These are phyloP conservation scores for Aspergillus pseudoterreus DNA, from an alignment of 2,329 filamentous ascomycete species.

Conservation along the genomic window DNA sequence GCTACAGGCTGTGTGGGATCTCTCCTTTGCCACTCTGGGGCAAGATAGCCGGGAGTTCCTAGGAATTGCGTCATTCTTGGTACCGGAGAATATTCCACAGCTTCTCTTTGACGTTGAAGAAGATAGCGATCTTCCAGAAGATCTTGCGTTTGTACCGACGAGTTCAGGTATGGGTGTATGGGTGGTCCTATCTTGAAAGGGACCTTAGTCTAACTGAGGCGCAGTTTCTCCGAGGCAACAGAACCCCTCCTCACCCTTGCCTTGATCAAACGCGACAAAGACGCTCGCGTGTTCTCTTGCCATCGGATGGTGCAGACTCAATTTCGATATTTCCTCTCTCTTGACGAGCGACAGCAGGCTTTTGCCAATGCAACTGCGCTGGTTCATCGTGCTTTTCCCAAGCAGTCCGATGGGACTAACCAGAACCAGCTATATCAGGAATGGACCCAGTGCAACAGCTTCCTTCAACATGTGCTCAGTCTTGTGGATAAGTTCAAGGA, in stretches of 20 bases:
- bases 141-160: neutral
- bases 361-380: neutral
- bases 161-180: slow-evolving; percentile 3
- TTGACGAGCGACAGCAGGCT: neutral
- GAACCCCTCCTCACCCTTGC: slow-evolving; percentile 2
- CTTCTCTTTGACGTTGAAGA: neutral
- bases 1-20: slow-evolving; percentile 1
- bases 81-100: slow-evolving; percentile 2
- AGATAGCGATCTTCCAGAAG: neutral
- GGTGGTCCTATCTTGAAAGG: slow-evolving; percentile 1
- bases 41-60: slow-evolving; percentile 1
- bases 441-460: neutral
- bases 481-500: neutral
- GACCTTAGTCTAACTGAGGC: neutral
- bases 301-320: neutral
- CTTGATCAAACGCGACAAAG: slow-evolving; percentile 1
- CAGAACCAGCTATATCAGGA: neutral
- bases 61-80: neutral
- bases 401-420: neutral
- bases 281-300: slow-evolving; percentile 2
- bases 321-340: neutral
- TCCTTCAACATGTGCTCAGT: neutral
- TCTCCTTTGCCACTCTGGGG: slow-evolving; percentile 1
- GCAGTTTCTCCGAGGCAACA: neutral
- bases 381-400: neutral